Evolutionary conservation across 352 stramenopile genomes (phyloP).

Genomic region (Globisporangium abappressorium): DNA sequence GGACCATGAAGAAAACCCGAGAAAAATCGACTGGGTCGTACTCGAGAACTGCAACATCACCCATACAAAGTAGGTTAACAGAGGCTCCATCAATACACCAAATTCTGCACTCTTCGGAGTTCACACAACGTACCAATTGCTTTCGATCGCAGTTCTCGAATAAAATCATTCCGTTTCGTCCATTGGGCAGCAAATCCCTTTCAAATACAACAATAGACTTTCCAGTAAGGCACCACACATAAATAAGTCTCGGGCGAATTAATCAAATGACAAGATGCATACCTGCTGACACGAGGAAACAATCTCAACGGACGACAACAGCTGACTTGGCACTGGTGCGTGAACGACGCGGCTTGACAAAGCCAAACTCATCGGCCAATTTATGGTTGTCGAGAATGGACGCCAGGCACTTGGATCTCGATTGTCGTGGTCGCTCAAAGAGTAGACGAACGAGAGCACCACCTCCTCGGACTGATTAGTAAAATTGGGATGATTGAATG

Average conservation of each 20-base stretch:
- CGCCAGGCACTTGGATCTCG: neutral
- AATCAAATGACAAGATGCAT: too few species aligned
- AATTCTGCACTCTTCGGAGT: neutral
- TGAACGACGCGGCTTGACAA: conserved; percentile 46
- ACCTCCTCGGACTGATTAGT: neutral
- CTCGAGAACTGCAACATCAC: conserved; percentile 33
- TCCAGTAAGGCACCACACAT: conserved; percentile 8
- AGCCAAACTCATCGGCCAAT: conserved; percentile 30
- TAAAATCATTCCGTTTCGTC: conserved; percentile 36
- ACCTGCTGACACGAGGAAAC: conserved; percentile 37
- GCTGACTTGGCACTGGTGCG: conserved; percentile 21
- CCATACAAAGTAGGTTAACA: neutral
- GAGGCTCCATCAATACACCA: neutral
- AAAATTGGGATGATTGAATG: conserved; percentile 30
- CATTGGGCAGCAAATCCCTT: conserved; percentile 39
- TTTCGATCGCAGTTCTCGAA: conserved; percentile 26
- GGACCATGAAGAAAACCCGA: conserved; percentile 46
- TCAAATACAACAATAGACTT: neutral
- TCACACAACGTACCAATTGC: conserved; percentile 28
- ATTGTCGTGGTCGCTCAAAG: neutral
- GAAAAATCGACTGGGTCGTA: conserved; percentile 50
- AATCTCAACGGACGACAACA: conserved; percentile 33
- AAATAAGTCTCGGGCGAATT: neutral
- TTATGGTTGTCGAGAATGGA: conserved; percentile 12
- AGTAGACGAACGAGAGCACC: conserved; percentile 11